Base-by-base conservation (phyloP, 805 yeast species). In the Diddensiella transvaalensis region DNA sequence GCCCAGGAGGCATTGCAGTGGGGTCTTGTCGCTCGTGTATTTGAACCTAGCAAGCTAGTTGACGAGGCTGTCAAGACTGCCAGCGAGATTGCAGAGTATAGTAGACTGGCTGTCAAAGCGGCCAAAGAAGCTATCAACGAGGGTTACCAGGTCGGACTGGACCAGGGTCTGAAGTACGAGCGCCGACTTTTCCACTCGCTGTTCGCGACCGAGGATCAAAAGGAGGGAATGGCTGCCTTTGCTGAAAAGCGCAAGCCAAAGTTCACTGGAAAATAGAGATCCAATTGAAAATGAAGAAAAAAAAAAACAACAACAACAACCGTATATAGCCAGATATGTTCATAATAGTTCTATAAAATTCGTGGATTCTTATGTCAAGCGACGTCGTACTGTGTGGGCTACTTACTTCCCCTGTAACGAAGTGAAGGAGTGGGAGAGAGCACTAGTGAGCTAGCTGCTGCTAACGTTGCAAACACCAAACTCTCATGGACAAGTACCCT, bases 181-280 rank as follows among this genome's bases (percentile, higher is more conserved):
- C 69, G 77, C 43, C 54, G 61, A n/a, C 57, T 70, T 30, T 76
- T 76, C 69, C 73, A 75, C 56, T 60, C 68, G 1, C 58, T 76
- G 43, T 76, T 75, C 51, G 77, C 76, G n/a, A 60, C 71, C 18
- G 47, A 51, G 30, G 80, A 76, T 52, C 78, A 74, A 55, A 62
- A 60, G 52, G 79, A 75, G 58, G 80, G 80, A 8, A 75, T 76
- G 79, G 47, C 63, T 33, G 79, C 79, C 10, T 76, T 76, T 57
- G 65, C 69, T n/a, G 75, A 72, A 52, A 74, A 72, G 62, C 67
- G 76, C 54, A 60, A 60, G 58, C 64, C 76, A 3, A 59, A 60
- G 2, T 72, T 64, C 47, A 54, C 51, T 19, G 67, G 67, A 23
- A 55, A 65, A 47, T 66, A 65, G 41, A 26, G 8, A 26, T 26